A percentile compares a stretch with the other conserved stretches of the same genome.
Evolutionary conservation across 2,329 filamentous ascomycete species (phyloP).

Genomic region (Fusarium sp.): DNA sequence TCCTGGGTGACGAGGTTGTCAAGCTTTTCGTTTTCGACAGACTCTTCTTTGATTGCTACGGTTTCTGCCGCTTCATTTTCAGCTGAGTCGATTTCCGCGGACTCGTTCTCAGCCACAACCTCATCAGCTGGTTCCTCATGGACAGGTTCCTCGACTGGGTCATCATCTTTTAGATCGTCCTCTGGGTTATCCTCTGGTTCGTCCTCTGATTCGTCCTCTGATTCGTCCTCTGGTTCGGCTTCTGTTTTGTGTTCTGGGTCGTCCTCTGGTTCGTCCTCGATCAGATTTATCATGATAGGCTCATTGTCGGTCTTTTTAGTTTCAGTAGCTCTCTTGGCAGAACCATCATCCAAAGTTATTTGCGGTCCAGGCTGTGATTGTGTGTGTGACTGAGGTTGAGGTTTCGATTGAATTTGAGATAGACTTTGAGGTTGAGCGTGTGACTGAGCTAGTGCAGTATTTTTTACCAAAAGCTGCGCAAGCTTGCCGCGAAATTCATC

Average conservation of each 20-base stretch:
- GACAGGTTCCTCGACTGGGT: not conserved
- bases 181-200: too few species aligned
- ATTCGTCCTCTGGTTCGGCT: too few species aligned
- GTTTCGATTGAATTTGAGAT: not conserved
- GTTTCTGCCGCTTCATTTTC: not conserved
- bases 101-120: not conserved
- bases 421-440: too few species aligned
- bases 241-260: too few species aligned
- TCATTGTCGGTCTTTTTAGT: not conserved
- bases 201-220: too few species aligned
- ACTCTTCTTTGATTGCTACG: too few species aligned
- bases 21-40: too few species aligned
- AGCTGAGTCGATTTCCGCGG: not conserved
- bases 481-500: slow-evolving; percentile 5
- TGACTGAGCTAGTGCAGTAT: not conserved
- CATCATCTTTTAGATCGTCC: not conserved
- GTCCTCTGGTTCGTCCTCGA: not conserved
- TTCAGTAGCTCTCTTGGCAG: not conserved
- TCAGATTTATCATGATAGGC: not conserved
- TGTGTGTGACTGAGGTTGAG: too few species aligned
- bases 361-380: too few species aligned
- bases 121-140: not conserved
- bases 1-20: too few species aligned
- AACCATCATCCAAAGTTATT: too few species aligned
- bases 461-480: not conserved